Evolutionary conservation across 140 eudicot species (phyloP).

Genomic region (Anethum foeniculum): DNA sequence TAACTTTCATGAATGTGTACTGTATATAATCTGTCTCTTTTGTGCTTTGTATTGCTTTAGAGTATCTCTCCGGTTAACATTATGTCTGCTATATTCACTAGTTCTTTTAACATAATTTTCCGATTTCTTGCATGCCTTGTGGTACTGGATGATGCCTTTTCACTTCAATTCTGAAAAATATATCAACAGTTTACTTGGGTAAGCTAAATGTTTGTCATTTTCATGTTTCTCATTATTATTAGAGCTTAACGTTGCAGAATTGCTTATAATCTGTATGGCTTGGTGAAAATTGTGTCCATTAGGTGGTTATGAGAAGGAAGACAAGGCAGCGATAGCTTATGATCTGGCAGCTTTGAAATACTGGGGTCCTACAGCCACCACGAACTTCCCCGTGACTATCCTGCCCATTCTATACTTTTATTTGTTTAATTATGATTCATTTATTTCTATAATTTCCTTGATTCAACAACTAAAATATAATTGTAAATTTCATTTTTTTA

Average conservation of each 20-base stretch:
- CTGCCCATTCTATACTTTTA: neutral
- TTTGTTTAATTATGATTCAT: neutral
- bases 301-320: slow-evolving; percentile 99
- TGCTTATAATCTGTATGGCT: neutral
- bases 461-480: neutral
- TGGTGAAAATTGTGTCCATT: neutral
- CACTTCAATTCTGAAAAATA: slow-evolving; percentile 12
- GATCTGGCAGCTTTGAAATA: slow-evolving; percentile 94
- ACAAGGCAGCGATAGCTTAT: slow-evolving; percentile 90
- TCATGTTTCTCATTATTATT: neutral
- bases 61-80: neutral
- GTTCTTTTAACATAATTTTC: neutral
- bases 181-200: slow-evolving; percentile 79
- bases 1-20: neutral
- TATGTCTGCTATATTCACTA: neutral
- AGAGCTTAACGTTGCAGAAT: neutral
- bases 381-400: slow-evolving; percentile 77
- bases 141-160: slow-evolving; percentile 20
- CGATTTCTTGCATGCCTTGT: neutral
- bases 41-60: neutral
- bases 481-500: neutral
- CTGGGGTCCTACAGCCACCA: slow-evolving; percentile 97
- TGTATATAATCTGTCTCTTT: neutral
- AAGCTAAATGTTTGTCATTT: slow-evolving; percentile 21
- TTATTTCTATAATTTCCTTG: neutral